Evolutionary conservation across 345 rosid genomes (phyloP).

Genomic region (Hevea brasiliensis): DNA sequence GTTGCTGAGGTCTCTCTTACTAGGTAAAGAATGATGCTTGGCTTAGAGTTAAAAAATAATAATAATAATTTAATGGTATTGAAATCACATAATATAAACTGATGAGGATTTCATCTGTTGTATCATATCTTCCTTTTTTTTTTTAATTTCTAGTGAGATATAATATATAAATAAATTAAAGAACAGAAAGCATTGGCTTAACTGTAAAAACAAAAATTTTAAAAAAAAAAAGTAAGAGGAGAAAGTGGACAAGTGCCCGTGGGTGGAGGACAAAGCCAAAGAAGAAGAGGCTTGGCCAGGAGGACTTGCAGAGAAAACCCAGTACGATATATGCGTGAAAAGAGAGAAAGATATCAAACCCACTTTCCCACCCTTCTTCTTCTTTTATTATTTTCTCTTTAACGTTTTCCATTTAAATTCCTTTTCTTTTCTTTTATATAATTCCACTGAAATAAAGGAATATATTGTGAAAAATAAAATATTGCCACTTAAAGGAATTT

Average conservation of each 20-base stretch:
- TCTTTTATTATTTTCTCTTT: background rate
- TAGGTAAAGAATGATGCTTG: background rate
- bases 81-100: too few relatives aligned
- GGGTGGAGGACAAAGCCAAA: constrained; percentile 17
- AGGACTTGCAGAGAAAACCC: background rate
- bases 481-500: constrained; percentile 27
- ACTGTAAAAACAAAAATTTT: too few relatives aligned
- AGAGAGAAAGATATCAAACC: constrained; percentile 23
- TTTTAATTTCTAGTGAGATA: too few relatives aligned
- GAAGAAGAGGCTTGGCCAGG: background rate
- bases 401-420: too few relatives aligned
- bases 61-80: too few relatives aligned
- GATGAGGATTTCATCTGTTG: too few relatives aligned
- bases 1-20: background rate
- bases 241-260: constrained; percentile 25
- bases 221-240: background rate
- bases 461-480: too few relatives aligned
- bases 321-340: constrained; percentile 28
- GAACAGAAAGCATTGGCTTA: background rate
- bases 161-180: too few relatives aligned
- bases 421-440: background rate
- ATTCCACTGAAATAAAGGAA: constrained; percentile 10
- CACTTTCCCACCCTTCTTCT: background rate
- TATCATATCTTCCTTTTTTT: too few relatives aligned
- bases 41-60: too few relatives aligned